phyloP scores from a whole-genome alignment of 2,329 filamentous ascomycete genomes.

The Xylaria sp. region DNA sequence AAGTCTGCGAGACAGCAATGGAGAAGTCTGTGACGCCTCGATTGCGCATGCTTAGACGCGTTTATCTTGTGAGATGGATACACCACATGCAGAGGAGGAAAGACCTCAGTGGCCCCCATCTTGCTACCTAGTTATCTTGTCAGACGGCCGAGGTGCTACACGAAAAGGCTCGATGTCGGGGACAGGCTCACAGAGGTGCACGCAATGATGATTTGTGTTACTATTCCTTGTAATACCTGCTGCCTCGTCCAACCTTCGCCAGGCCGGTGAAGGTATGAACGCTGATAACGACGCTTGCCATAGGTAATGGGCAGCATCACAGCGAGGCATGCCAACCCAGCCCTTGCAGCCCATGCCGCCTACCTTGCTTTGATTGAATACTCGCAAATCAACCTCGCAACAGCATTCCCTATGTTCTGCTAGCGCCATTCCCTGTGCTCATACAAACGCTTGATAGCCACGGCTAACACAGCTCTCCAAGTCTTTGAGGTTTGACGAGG shows the following conservation, averaged over 20 bases:
- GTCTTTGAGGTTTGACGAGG: too few relatives aligned
- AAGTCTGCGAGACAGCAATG: too few relatives aligned
- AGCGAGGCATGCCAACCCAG: too few relatives aligned
- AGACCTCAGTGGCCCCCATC: neutral
- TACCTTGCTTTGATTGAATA: neutral
- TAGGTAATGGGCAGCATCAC: too few relatives aligned
- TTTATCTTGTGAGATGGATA: neutral
- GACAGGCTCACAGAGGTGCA: neutral
- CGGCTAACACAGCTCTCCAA: too few relatives aligned
- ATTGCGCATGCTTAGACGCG: neutral
- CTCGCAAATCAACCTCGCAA: neutral
- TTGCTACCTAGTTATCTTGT: neutral
- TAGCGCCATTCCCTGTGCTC: too few relatives aligned
- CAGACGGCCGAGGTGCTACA: neutral
- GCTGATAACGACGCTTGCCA: too few relatives aligned
- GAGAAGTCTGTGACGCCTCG: too few relatives aligned
- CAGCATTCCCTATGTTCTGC: too few relatives aligned
- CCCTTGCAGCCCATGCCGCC: too few relatives aligned
- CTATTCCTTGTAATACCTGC: neutral
- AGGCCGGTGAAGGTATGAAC: neutral
- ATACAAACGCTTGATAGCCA: too few relatives aligned
- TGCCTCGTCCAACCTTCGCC: neutral
- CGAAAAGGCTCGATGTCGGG: neutral
- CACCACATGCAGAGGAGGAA: neutral
- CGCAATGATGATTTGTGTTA: neutral